Conservation (phyloP, 139 green algal species). For the Tetraselmis chui region DNA sequence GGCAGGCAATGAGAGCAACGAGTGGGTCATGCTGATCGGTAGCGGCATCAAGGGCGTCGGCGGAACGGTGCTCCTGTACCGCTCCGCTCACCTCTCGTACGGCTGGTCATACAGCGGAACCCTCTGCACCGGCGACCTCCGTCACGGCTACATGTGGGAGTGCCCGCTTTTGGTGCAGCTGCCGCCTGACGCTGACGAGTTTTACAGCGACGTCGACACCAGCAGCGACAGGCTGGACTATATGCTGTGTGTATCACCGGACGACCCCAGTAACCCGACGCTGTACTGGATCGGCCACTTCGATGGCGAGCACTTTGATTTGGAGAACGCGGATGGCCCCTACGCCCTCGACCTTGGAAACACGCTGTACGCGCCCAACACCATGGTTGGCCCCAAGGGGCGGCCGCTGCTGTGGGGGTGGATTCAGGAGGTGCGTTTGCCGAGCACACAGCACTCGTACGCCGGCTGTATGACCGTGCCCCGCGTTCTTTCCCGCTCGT, state of each 20-base stretch:
- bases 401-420: slow-evolving; percentile 75
- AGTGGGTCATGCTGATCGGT: slow-evolving; percentile 71
- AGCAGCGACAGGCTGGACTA: slow-evolving; percentile 5
- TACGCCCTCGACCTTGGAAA: slow-evolving; percentile 50
- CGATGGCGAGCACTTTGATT: slow-evolving; percentile 20
- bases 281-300: slow-evolving; percentile 44
- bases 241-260: slow-evolving; percentile 42
- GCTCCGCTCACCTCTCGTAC: slow-evolving; percentile 27
- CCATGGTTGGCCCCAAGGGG: slow-evolving; percentile 38
- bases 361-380: slow-evolving; percentile 57
- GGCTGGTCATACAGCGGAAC: slow-evolving; percentile 1
- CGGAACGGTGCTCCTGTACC: slow-evolving; percentile 55
- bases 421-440: slow-evolving; percentile 72
- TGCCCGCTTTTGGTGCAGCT: slow-evolving; percentile 52
- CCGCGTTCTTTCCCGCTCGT: slow-evolving; percentile 46
- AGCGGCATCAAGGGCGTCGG: slow-evolving; percentile 58
- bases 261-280: slow-evolving; percentile 53
- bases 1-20: not conserved
- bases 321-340: slow-evolving; percentile 38
- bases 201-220: not conserved
- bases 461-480: slow-evolving; percentile 75
- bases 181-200: not conserved
- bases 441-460: slow-evolving; percentile 57
- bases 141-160: slow-evolving; percentile 60
- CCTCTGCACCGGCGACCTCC: slow-evolving; percentile 9